Evolutionary conservation across 2,329 filamentous ascomycete genomes (phyloP), one percentile per base, ranked within the genome.

Genomic region (Scopulariopsis brevicaulis): DNA sequence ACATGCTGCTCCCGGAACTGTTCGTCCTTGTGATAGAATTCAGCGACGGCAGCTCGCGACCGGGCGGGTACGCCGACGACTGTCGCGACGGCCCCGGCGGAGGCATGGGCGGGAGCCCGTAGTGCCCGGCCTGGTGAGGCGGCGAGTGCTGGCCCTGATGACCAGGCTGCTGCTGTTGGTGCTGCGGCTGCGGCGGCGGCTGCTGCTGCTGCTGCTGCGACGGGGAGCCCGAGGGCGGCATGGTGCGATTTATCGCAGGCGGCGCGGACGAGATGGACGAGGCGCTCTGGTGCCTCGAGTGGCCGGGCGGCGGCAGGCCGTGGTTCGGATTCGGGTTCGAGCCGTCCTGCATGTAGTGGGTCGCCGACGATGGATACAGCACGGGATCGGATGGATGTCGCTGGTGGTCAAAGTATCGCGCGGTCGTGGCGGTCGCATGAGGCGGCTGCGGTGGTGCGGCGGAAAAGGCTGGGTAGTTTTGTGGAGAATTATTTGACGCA

Each of bases 1-100:
- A 83, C 81, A 84, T 84, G 66, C 77, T 79, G 66, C 78, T 81
- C 51, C 76, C 74, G 0, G 72, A 71, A 58, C 71, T 74, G 25
- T 72, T 74, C 3, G 77, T 71, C 59, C 80, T 73, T 28, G 76
- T 67, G 22, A 83, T 68, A 14, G 77, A 72, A 32, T 74, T 70
- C 14, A 84, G 71, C 1, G 80, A 76, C 1, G 80, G 78, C 15
- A 81, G 68, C 59, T 81, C 77, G 60, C 83, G 80, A 40, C 77
- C 71, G 4, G 75, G 71, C 0, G 74, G 70, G 56, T 79, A 79
- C 4, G 76, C 70, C 22, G 69, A 71, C 1, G 76, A 71, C 3
- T 73, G 74, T 1, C 75, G 74, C 24, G 74, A 72, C 46, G 71
- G 66, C 24, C 75, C 66, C 5, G 71, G 69, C 55, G 74, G 75